Conservation (phyloP, 2,329 filamentous ascomycete genomes). For the Ilyonectria sp. region DNA sequence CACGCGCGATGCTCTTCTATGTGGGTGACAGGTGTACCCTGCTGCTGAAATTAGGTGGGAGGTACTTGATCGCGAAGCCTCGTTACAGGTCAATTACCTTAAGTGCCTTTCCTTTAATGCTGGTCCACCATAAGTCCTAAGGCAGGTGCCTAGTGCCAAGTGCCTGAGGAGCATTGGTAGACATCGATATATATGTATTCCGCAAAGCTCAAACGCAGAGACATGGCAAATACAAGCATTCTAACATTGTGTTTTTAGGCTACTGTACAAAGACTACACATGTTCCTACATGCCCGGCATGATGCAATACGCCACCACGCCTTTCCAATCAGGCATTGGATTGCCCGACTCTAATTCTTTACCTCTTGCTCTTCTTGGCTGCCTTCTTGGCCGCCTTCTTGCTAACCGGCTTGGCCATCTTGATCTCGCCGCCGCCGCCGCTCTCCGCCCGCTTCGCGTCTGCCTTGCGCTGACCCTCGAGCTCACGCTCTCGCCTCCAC, state of each 20-base stretch:
- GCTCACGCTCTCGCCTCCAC: slow-evolving; percentile 60
- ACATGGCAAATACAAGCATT: slow-evolving; percentile 24
- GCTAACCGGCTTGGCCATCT: slow-evolving; percentile 52
- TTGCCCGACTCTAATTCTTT: slow-evolving; percentile 26
- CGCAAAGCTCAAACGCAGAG: neutral
- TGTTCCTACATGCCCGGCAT: slow-evolving; percentile 44
- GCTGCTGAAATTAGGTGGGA: slow-evolving; percentile 13
- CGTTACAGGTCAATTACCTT: neutral
- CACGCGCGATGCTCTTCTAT: slow-evolving; percentile 37
- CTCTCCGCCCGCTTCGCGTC: slow-evolving; percentile 52
- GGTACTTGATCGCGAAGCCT: slow-evolving; percentile 25
- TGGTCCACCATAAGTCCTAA: slow-evolving; percentile 1
- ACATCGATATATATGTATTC: too few species aligned
- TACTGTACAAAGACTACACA: slow-evolving; percentile 46
- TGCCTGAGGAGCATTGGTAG: too few species aligned
- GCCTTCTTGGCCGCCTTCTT: slow-evolving; percentile 57
- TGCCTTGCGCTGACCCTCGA: slow-evolving; percentile 59
- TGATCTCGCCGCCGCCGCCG: slow-evolving; percentile 50
- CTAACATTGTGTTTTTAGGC: slow-evolving; percentile 31
- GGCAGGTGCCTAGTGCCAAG: neutral
- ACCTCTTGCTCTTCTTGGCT: slow-evolving; percentile 58
- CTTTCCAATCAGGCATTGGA: slow-evolving; percentile 9
- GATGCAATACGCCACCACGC: neutral
- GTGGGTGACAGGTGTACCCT: slow-evolving; percentile 25
- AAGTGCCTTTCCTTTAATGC: neutral